Conservation (phyloP, 768 basidiomycete genomes). For the Psilocybe tampanensis region DNA sequence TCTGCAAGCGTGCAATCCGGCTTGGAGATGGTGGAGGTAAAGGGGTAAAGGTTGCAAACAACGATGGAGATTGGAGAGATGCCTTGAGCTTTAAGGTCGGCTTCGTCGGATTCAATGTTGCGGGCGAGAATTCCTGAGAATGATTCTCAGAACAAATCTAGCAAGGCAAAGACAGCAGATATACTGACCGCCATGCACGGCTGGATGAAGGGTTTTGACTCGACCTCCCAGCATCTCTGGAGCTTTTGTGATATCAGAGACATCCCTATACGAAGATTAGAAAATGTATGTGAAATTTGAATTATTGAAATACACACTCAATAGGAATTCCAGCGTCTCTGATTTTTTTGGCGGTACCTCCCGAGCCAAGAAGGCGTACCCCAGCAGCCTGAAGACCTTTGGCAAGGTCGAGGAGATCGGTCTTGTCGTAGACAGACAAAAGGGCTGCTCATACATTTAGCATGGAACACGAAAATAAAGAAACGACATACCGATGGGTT, state of each 20-base stretch:
- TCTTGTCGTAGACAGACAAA: slow-evolving; percentile 96
- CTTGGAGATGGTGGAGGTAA: slow-evolving; percentile 86
- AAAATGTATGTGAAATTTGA: background rate
- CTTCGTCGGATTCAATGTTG: slow-evolving; percentile 85
- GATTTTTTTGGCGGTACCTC: slow-evolving; percentile 97
- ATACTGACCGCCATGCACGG: slow-evolving; percentile 87
- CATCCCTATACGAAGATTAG: slow-evolving; percentile 69
- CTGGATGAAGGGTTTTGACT: slow-evolving; percentile 98
- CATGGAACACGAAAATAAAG: background rate
- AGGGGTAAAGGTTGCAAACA: slow-evolving; percentile 99
- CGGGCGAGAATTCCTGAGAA: slow-evolving; percentile 88
- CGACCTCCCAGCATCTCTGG: slow-evolving; percentile 99
- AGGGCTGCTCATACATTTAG: slow-evolving; percentile 54
- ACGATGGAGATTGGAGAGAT: slow-evolving; percentile 96
- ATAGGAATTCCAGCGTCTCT: slow-evolving; percentile 91
- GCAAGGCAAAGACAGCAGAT: background rate
- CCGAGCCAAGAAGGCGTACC: slow-evolving; percentile 89
- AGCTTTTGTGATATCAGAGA: slow-evolving; percentile 95
- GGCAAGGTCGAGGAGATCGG: slow-evolving; percentile 86
- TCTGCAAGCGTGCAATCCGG: slow-evolving; percentile 88
- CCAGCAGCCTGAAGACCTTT: slow-evolving; percentile 80
- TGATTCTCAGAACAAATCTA: slow-evolving; percentile 4
- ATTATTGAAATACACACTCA: slow-evolving; percentile 57
- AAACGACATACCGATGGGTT: slow-evolving; percentile 29
- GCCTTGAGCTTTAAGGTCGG: slow-evolving; percentile 78